phyloP scores from a whole-genome alignment of 345 rosid species.

The Citrus mangshanensis region DNA sequence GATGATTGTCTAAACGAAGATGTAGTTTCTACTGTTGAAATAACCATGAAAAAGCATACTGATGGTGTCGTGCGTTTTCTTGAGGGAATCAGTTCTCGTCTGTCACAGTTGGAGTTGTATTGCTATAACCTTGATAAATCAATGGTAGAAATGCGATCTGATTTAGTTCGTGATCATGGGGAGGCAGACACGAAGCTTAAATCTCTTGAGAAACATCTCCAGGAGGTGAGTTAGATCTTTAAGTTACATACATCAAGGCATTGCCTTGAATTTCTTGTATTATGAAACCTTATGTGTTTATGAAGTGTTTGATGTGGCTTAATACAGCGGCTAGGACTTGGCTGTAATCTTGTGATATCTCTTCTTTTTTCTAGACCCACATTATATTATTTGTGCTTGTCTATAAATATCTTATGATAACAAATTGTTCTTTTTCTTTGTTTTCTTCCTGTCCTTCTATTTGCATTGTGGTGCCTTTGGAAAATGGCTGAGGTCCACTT shows the following conservation, averaged over 20 bases:
- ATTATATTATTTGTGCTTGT: background rate
- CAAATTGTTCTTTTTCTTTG: background rate
- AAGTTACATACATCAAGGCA: background rate
- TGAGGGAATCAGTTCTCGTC: constrained; percentile 93
- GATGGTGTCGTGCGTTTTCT: constrained; percentile 90
- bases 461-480: background rate
- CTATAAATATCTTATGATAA: background rate
- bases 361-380: background rate
- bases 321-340: background rate
- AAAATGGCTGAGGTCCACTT: background rate
- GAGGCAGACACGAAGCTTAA: constrained; percentile 85
- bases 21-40: constrained; percentile 57
- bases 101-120: constrained; percentile 83
- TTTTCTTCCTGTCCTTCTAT: background rate
- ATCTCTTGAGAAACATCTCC: constrained; percentile 88
- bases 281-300: no score
- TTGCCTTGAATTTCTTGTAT: background rate
- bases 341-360: background rate
- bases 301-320: background rate
- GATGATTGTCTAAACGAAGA: constrained; percentile 79
- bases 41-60: constrained; percentile 69
- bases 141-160: constrained; percentile 88
- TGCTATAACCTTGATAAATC: constrained; percentile 97
- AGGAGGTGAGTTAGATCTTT: constrained; percentile 56
- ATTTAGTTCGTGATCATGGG: constrained; percentile 59